phyloP scores from a whole-genome alignment of 2,329 filamentous ascomycete genomes.

The Exophiala sp. region DNA sequence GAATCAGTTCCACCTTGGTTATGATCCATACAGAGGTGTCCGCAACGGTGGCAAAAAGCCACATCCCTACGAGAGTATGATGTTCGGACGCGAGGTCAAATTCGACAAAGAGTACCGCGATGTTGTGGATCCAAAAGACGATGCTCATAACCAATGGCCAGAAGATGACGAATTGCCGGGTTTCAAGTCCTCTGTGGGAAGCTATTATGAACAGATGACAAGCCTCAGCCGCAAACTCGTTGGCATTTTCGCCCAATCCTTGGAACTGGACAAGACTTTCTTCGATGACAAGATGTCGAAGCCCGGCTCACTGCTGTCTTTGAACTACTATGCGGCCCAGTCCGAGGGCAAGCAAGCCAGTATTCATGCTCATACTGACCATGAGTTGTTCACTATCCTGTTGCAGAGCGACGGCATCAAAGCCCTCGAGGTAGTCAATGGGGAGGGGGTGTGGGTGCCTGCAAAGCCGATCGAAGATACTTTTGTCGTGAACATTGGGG shows the following conservation, averaged over 20 bases:
- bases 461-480: conserved; percentile 41
- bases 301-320: not conserved
- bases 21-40: not conserved
- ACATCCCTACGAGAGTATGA: not conserved
- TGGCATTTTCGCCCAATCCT: not conserved
- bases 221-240: not conserved
- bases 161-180: not conserved
- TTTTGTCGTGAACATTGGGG: conserved; percentile 47
- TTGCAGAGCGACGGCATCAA: not conserved
- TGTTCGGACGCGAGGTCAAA: not conserved
- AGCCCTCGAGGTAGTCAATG: not conserved
- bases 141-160: not conserved
- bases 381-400: not conserved
- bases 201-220: not conserved
- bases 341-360: not conserved
- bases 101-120: not conserved
- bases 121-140: not conserved
- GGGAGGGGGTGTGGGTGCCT: conserved; percentile 41
- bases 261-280: not conserved
- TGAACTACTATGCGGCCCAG: not conserved
- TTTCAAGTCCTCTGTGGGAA: not conserved
- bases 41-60: not conserved
- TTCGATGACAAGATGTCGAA: not conserved
- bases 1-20: not conserved
- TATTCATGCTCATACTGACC: not conserved